Evolutionary conservation across 1,139 yeast species (phyloP).

Genomic region (Suhomyces ambrosiae): DNA sequence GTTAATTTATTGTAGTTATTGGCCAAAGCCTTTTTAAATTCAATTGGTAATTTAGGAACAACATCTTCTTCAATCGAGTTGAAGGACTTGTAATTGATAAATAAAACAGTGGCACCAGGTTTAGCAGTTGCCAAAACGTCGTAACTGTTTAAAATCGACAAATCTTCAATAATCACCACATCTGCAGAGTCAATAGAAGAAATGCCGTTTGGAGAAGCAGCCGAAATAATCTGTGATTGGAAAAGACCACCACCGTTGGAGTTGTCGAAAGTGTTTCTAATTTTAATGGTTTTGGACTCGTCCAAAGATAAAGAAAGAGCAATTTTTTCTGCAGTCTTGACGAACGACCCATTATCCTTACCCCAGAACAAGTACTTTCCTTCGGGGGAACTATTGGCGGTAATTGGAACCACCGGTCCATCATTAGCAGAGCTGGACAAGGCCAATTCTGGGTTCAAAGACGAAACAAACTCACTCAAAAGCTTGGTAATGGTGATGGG

Average conservation of each 20-base stretch:
- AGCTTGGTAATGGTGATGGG: conserved; percentile 54
- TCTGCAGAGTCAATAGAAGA: conserved; percentile 58
- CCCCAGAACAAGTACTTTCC: conserved; percentile 70
- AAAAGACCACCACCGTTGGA: conserved; percentile 79
- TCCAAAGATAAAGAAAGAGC: conserved; percentile 76
- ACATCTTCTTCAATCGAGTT: conserved; percentile 45
- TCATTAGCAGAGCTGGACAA: conserved; percentile 13
- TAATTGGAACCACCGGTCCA: conserved; percentile 15
- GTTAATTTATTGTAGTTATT: conserved; percentile 53
- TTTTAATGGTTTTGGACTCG: conserved; percentile 52
- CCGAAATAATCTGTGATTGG: conserved; percentile 68
- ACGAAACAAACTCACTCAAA: conserved; percentile 45
- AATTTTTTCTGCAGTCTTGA: conserved; percentile 62
- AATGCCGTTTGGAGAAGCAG: conserved; percentile 23
- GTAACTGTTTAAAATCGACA: conserved; percentile 52
- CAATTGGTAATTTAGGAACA: conserved; percentile 53
- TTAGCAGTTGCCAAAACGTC: conserved; percentile 65
- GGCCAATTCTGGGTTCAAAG: conserved; percentile 32
- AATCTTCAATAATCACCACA: conserved; percentile 64
- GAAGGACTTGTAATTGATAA: conserved; percentile 45
- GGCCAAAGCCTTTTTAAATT: conserved; percentile 58
- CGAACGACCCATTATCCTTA: conserved; percentile 57
- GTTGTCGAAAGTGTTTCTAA: conserved; percentile 73
- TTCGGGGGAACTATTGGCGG: conserved; percentile 47
- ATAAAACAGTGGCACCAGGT: conserved; percentile 57